Base-by-base conservation (phyloP, 345 rosid genomes). In the Toxicodendron radicans region DNA sequence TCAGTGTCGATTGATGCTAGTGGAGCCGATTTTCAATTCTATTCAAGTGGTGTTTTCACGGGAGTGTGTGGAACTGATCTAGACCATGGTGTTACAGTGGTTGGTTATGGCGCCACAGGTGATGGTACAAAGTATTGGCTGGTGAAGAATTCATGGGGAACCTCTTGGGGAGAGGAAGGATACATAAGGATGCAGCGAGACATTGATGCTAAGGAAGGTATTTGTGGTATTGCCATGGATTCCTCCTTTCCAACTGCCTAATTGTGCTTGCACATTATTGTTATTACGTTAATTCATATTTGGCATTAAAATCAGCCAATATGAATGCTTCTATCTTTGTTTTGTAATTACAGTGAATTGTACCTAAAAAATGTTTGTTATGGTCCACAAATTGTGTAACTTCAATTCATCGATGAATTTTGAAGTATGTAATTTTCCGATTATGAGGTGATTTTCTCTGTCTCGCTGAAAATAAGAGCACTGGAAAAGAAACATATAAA, bases 101-200 rank as follows among this genome's bases (percentile, higher is more conserved):
- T 85, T 23, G 89, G 89, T 4, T 85, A 83, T 35, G 87, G 82
- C 1, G 32, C 51, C 0, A 58, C 35, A 7, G 48, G 52, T 13
- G 32, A 62, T 23, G 83, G 85, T 0, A 75, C 43, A 4, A 79
- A 79, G 51, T 83, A 83, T 70, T 81, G 86, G 89, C 33, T 83
- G 24, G 76, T 81, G 23, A 85, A 80, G 70, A 79, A 83, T 41
- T 82, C 85, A 1, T 82, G 87, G 88, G 88, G 88, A 0, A 24
- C 27, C 6, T 17, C 49, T 2, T 81, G 84, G 81, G 81, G 79
- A 7, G 81, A 81, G 23, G 11, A 67, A 48, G 84, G 81, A 10
- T 78, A 81, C 67, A 60, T 81, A 2, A 71, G 84, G 72, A 81
- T 78, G 77, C 58, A 71, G 64, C 68, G 81, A 66, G 84, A 67